Evolutionary conservation across 352 stramenopile genomes (phyloP), one percentile per base, ranked within the genome.

Genomic region (Phytopythium sindhum): DNA sequence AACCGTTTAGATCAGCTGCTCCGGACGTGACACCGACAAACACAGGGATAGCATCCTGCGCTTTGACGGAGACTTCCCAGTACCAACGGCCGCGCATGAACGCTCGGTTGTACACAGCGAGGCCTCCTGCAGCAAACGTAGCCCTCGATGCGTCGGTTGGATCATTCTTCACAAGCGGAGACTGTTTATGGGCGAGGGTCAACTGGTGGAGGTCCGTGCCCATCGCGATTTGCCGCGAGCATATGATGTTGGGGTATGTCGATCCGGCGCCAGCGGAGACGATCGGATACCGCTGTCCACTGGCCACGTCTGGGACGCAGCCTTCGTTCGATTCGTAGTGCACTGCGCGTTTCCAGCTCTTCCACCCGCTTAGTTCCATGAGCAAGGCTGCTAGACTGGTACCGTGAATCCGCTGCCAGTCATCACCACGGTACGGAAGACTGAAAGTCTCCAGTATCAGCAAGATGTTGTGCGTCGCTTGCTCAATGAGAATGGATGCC

Each of bases 371-470:
- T 23, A 94, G 58, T 44, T 96, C 81, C 10, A 79, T 91, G 31
- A 96, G 60, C 19, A 95, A 63, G 1, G 70, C 62, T 12, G 88
- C 63, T 19, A 95, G 77, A 15, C 81, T 81, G 35, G 84, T 93
- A n/a, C 53, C 56, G 35, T 80, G 60, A 39, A 96, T 63, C 6
- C 81, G 47, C 4, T 77, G 60, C 84, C 88, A 95, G 58, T 96
- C 88, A 11, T 75, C 64, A 4, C 64, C 64, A 33, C 56, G 65
- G 53, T 88, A 96, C 2, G 88, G 88, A n/a, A 96, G 77, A 31
- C 86, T 91, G 48, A 81, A 94, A 39, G 77, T 74, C 45, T 96
- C 88, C 35, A 96, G 63, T 10, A 90, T 77, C 23, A 93, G 69
- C 21, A 95, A 68, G 17, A 93, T 80, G 44, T 92, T 84, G 14